Evolutionary conservation across 2,329 filamentous ascomycete species (phyloP).

Genomic region (Pseudocercospora fuligena): DNA sequence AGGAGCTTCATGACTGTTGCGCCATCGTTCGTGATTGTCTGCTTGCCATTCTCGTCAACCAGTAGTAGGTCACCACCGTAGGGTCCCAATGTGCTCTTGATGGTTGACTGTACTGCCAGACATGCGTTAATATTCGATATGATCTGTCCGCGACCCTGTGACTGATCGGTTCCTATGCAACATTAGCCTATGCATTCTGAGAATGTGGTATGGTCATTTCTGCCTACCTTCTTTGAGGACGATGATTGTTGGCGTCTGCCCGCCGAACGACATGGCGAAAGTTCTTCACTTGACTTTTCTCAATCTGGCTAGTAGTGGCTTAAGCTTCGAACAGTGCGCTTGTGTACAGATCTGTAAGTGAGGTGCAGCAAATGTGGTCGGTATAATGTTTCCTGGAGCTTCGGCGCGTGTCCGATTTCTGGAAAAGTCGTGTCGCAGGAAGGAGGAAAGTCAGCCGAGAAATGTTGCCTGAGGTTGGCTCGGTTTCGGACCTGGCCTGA

Average conservation of each 20-base stretch:
- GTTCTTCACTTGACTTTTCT: background rate
- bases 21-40: conserved; percentile 99
- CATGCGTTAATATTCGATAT: conserved; percentile 99
- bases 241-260: conserved; percentile 96
- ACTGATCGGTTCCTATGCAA: conserved; percentile 84
- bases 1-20: conserved; percentile 99
- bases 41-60: conserved; percentile 91
- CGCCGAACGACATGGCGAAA: conserved; percentile 85
- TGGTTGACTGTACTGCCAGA: conserved; percentile 90
- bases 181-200: conserved; percentile 29
- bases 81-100: conserved; percentile 93
- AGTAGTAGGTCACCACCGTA: conserved; percentile 96
- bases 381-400: conserved; percentile 1
- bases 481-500: background rate
- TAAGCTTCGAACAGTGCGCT: background rate
- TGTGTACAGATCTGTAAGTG: background rate
- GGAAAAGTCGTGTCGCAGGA: background rate
- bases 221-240: conserved; percentile 91
- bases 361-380: background rate
- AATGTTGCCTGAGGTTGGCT: background rate
- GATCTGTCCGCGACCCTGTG: conserved; percentile 95
- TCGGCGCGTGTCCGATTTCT: background rate
- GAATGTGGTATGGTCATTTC: conserved; percentile 10
- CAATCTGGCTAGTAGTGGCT: background rate
- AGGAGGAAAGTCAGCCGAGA: conserved; percentile 2